Evolutionary conservation across 352 stramenopile species (phyloP).

Genomic region (Pythium brachiatum): DNA sequence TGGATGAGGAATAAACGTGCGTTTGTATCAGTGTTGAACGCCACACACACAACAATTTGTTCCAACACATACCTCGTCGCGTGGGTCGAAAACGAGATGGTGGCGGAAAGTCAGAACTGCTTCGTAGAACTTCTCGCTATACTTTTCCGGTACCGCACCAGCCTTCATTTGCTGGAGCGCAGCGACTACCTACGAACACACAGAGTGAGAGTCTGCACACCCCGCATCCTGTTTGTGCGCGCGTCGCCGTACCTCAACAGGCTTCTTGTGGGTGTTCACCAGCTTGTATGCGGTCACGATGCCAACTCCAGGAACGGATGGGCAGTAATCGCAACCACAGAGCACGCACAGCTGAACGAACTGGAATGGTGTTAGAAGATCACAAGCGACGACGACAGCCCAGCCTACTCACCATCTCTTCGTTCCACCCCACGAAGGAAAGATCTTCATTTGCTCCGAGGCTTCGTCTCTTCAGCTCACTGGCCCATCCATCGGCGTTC

Average conservation of each 20-base stretch:
- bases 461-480: slow-evolving; percentile 82
- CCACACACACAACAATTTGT: slow-evolving; percentile 7
- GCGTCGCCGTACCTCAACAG: slow-evolving; percentile 24
- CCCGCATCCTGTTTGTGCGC: no score
- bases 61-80: slow-evolving; percentile 39
- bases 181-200: slow-evolving; percentile 45
- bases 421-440: slow-evolving; percentile 80
- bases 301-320: slow-evolving; percentile 67
- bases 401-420: slow-evolving; percentile 68
- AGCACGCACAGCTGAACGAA: slow-evolving; percentile 86
- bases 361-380: slow-evolving; percentile 24
- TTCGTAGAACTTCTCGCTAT: slow-evolving; percentile 43
- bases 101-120: slow-evolving; percentile 87
- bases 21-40: neutral
- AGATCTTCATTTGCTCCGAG: slow-evolving; percentile 80
- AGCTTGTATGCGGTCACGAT: slow-evolving; percentile 83
- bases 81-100: slow-evolving; percentile 85
- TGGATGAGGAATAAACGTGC: neutral
- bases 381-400: neutral
- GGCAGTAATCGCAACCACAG: slow-evolving; percentile 88
- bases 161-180: slow-evolving; percentile 53
- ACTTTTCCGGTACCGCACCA: slow-evolving; percentile 38
- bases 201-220: no score
- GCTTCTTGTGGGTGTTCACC: slow-evolving; percentile 49
- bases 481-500: slow-evolving; percentile 78